These are phyloP conservation scores for Uromyces viciae-fabae DNA, from an alignment of 1,284 basidiomycete species.

Conservation along the genomic window DNA sequence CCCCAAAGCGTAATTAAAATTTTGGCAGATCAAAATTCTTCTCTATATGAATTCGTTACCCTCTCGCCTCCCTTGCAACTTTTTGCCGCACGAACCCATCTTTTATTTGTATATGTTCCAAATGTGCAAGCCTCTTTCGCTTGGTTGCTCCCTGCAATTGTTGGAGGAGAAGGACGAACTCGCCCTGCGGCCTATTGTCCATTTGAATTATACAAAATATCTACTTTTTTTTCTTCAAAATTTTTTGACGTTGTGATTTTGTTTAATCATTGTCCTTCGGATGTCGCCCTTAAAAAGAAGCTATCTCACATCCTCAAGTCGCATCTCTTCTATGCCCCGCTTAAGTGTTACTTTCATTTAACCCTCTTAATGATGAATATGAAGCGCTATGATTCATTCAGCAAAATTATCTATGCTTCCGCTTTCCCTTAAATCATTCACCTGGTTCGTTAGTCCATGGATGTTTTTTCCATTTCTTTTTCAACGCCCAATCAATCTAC, in stretches of 20 bases:
- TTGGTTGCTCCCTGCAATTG: constrained; percentile 17
- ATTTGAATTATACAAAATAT: neutral
- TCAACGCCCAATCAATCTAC: too few relatives aligned
- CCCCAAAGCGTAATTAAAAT: constrained; percentile 14
- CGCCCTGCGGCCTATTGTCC: neutral
- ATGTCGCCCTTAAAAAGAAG: neutral
- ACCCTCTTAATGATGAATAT: neutral
- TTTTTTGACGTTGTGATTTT: neutral
- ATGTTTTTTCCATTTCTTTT: too few relatives aligned
- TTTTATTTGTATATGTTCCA: constrained; percentile 30
- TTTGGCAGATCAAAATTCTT: constrained; percentile 1
- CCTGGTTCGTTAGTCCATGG: too few relatives aligned
- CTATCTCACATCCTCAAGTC: neutral
- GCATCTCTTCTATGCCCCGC: neutral
- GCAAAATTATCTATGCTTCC: neutral
- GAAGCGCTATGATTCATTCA: neutral
- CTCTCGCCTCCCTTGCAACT: constrained; percentile 4
- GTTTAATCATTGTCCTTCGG: constrained; percentile 2
- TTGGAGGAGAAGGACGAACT: constrained; percentile 16
- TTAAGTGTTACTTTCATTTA: neutral
- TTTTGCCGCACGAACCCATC: neutral
- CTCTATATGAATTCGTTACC: constrained; percentile 30
- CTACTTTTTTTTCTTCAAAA: neutral
- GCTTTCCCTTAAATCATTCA: too few relatives aligned
- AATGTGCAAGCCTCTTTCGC: neutral